These are phyloP conservation scores for Avicennia marina DNA, from an alignment of 257 asterid species.

Conservation along the genomic window DNA sequence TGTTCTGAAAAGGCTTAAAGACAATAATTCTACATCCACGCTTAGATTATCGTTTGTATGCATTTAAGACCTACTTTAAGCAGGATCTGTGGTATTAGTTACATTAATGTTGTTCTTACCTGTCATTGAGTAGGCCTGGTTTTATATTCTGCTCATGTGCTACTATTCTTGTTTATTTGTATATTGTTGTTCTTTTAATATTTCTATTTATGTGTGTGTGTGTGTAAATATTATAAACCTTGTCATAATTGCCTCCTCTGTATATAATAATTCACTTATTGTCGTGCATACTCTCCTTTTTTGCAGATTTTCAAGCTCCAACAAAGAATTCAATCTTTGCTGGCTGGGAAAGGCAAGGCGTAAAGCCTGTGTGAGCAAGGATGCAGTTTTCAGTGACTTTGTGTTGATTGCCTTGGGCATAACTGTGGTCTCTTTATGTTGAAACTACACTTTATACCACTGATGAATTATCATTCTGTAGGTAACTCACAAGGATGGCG, in stretches of 20 bases:
- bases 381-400: conserved; percentile 14
- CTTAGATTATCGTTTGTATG: no score
- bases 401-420: conserved; percentile 7
- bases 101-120: background rate
- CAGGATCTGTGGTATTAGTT: background rate
- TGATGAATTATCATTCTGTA: conserved; percentile 21
- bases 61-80: background rate
- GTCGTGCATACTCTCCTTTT: background rate
- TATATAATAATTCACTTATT: background rate
- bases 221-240: background rate
- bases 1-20: no score
- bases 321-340: conserved; percentile 74
- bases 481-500: conserved; percentile 17
- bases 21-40: no score
- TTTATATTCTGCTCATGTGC: no score
- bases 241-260: background rate
- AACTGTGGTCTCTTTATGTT: conserved; percentile 15
- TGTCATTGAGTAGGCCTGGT: background rate
- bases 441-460: conserved; percentile 12
- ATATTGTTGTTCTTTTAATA: no score
- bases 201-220: no score
- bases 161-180: no score
- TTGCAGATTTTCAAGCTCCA: conserved; percentile 71
- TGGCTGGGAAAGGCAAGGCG: conserved; percentile 85
- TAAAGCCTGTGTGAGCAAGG: conserved; percentile 20